Conservation (phyloP, 1,139 yeast species). For the Lodderomyces orthopsilosis region DNA sequence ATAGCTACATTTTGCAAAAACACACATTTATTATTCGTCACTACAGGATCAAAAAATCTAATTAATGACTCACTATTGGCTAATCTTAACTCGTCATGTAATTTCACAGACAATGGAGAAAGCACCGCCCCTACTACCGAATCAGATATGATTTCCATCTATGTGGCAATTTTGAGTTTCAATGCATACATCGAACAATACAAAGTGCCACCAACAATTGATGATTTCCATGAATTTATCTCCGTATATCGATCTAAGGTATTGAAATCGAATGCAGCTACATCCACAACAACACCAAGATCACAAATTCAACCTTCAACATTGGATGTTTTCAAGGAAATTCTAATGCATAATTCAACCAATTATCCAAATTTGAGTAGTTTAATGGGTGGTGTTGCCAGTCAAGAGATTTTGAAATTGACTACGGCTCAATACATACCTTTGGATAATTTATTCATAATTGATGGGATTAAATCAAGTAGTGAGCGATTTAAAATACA, state of each 20-base stretch:
- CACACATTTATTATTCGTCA: constrained; percentile 34
- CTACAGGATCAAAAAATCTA: constrained; percentile 32
- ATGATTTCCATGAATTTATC: constrained; percentile 22
- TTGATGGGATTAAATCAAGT: constrained; percentile 61
- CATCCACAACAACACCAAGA: constrained; percentile 17
- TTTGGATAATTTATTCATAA: constrained; percentile 60
- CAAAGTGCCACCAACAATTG: constrained; percentile 18
- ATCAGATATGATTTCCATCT: constrained; percentile 26
- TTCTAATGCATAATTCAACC: constrained; percentile 28
- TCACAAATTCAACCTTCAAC: constrained; percentile 8
- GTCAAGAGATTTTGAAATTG: constrained; percentile 69
- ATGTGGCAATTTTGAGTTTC: constrained; percentile 36
- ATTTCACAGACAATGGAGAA: background rate
- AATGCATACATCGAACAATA: constrained; percentile 21
- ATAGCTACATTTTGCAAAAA: constrained; percentile 62
- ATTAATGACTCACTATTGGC: constrained; percentile 16
- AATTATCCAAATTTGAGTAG: constrained; percentile 35
- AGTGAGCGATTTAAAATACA: constrained; percentile 49
- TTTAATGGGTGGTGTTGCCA: constrained; percentile 74
- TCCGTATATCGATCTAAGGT: constrained; percentile 18
- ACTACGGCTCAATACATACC: constrained; percentile 76
- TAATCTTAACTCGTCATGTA: constrained; percentile 13
- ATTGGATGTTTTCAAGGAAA: constrained; percentile 23
- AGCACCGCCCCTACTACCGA: constrained; percentile 1
- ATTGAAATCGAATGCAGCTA: constrained; percentile 19